phyloP scores from a whole-genome alignment of 1,139 yeast species.

The Magnusiomyces ingens region DNA sequence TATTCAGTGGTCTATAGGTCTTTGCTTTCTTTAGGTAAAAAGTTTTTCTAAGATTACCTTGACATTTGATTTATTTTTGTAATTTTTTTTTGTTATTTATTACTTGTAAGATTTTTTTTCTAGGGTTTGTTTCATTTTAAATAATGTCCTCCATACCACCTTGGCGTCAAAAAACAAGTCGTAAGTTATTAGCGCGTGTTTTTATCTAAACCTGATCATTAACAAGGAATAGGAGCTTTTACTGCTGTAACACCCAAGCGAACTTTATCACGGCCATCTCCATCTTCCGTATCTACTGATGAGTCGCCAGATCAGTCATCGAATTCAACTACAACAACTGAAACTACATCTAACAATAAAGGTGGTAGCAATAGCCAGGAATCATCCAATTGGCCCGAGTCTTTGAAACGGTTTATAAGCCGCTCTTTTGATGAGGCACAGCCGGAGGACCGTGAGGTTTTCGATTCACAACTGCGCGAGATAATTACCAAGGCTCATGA shows the following conservation, averaged over 20 bases:
- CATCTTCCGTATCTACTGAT: neutral
- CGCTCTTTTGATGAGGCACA: constrained; percentile 39
- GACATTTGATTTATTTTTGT: neutral
- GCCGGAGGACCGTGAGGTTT: constrained; percentile 33
- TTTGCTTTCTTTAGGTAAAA: neutral
- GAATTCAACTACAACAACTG: neutral
- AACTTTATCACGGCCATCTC: constrained; percentile 11
- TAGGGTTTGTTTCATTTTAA: neutral
- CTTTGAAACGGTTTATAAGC: constrained; percentile 43
- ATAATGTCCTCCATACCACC: constrained; percentile 22
- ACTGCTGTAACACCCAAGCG: constrained; percentile 17
- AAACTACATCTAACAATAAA: constrained; percentile 21
- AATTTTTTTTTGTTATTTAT: neutral
- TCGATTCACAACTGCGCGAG: constrained; percentile 41
- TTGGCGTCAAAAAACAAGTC: constrained; percentile 21
- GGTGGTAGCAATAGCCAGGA: neutral
- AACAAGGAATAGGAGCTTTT: constrained; percentile 9
- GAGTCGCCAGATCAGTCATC: constrained; percentile 3
- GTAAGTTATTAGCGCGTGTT: constrained; percentile 4
- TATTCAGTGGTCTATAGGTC: neutral
- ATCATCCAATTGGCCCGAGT: constrained; percentile 40
- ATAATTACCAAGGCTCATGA: constrained; percentile 47
- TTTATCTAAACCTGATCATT: too few relatives aligned
- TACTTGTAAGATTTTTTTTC: neutral
- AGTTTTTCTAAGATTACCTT: neutral